Conservation (phyloP, 78 protist species). For the Dictyostelium citrinum region DNA sequence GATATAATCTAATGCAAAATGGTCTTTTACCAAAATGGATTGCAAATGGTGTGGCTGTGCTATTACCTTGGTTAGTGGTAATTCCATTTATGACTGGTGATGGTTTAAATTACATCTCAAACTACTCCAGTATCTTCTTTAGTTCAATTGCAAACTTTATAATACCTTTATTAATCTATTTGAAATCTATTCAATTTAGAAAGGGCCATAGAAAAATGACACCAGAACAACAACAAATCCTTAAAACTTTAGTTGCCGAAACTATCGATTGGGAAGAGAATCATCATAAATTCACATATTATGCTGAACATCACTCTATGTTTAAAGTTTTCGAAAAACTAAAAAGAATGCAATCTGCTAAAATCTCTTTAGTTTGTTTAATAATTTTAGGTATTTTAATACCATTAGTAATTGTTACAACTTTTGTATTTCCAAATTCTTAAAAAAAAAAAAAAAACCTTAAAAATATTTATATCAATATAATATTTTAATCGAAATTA, state of each 20-base stretch:
- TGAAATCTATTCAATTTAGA: constrained; percentile 29
- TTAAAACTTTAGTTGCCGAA: constrained; percentile 15
- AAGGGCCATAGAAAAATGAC: neutral
- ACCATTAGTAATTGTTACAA: constrained; percentile 34
- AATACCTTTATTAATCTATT: constrained; percentile 62
- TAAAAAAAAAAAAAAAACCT: neutral
- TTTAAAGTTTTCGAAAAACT: constrained; percentile 12
- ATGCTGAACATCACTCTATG: constrained; percentile 28
- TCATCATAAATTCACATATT: neutral
- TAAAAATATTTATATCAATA: neutral
- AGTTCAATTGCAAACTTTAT: constrained; percentile 68
- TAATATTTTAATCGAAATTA: neutral
- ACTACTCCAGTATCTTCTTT: constrained; percentile 52
- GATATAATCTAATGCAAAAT: constrained; percentile 71
- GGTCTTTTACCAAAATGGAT: constrained; percentile 12
- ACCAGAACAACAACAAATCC: neutral
- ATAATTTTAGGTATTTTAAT: neutral
- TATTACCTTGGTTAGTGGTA: constrained; percentile 71
- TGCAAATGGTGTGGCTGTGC: constrained; percentile 38
- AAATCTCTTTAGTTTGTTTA: neutral
- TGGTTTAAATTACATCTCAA: constrained; percentile 22
- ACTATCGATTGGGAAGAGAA: constrained; percentile 54
- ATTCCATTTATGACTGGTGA: constrained; percentile 75
- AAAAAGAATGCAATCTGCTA: neutral
- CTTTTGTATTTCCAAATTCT: neutral